Base-by-base conservation (phyloP, 176 grass and related monocot species). In the Bolboschoenus planiculmis region DNA sequence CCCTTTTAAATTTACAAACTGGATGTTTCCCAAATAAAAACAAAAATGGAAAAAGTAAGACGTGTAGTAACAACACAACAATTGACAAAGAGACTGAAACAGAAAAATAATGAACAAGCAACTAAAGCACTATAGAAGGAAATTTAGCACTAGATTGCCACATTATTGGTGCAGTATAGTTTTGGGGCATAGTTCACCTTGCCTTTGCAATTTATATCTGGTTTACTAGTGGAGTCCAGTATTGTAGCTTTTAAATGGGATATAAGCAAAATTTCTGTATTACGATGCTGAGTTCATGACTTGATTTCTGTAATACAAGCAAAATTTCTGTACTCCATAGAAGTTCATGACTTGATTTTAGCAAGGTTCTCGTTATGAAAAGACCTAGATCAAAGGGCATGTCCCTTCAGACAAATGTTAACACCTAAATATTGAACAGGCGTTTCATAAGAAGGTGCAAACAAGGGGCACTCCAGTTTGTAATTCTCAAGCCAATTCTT, bases 361-460 rank as follows among this genome's bases (percentile, higher is more conserved):
- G 70, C 10, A 23, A 74, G 21, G 23, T 48, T 74, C 20, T 47
- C 5, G 23, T 30, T 74, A 73, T 48, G n/a, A 30, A 47, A 47
- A 47, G 11, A 3, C 40, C 10, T 40, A 16, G 4, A 74, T 47
- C 24, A 77, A 33, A 29, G 3, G 14, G 46, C 6, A 51, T 33
- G 27, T 51, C 4, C 26, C 72, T 77, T 34, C 7, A 51, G 15
- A 53, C 44, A 77, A 53, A 77, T 51, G 7, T n/a, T 77, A 77
- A 77, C 46, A 77, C 14, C 31, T 6, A 51, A 74, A 53, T 18
- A 72, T 83, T 85, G 20, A 89, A 90, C 89, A 99, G 96, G 83
- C 96, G 96, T 44, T 99, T 99, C 80, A 95, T 99, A 87, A 83
- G 96, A 67, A 95, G 92, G 86, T 99, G 96, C 87, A 99, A 95